phyloP scores from a whole-genome alignment of 2,329 filamentous ascomycete species.

The Chalaropsis ovoidea region DNA sequence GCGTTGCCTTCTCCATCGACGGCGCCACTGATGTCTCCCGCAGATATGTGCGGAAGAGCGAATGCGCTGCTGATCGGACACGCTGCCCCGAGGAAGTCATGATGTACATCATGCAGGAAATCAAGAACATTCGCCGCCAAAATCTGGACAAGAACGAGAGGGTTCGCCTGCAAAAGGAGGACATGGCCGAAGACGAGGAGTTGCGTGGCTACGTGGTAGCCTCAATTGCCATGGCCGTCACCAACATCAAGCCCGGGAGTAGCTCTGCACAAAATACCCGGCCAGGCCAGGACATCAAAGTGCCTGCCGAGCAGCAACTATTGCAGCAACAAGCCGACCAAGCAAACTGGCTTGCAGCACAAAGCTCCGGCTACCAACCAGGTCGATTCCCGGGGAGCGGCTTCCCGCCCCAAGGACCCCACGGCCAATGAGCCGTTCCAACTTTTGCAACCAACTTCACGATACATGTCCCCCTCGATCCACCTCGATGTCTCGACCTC shows the following conservation, averaged over 20 bases:
- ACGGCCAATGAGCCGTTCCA: neutral
- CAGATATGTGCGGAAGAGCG: slow-evolving; percentile 60
- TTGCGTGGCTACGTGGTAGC: slow-evolving; percentile 64
- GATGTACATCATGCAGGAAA: slow-evolving; percentile 83
- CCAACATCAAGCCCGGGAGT: slow-evolving; percentile 50
- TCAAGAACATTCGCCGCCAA: slow-evolving; percentile 69
- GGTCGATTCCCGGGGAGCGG: slow-evolving; percentile 14
- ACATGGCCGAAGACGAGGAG: slow-evolving; percentile 64
- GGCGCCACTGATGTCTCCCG: slow-evolving; percentile 59
- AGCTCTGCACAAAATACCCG: slow-evolving; percentile 26
- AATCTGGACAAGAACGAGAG: slow-evolving; percentile 81
- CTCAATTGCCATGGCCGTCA: slow-evolving; percentile 62
- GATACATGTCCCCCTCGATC: neutral
- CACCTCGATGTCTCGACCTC: neutral
- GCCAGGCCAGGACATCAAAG: slow-evolving; percentile 46
- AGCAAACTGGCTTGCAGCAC: slow-evolving; percentile 19
- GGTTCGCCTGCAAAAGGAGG: slow-evolving; percentile 70
- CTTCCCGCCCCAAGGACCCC: slow-evolving; percentile 1
- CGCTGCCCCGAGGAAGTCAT: slow-evolving; percentile 81
- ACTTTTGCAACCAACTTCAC: neutral
- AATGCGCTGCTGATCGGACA: slow-evolving; percentile 63
- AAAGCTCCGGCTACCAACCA: slow-evolving; percentile 18
- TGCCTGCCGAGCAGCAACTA: slow-evolving; percentile 49
- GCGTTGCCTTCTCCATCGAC: slow-evolving; percentile 90
- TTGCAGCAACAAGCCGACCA: slow-evolving; percentile 19